These are phyloP conservation scores for Lentinula guzmanii DNA, from an alignment of 768 basidiomycete genomes.

Conservation along the genomic window DNA sequence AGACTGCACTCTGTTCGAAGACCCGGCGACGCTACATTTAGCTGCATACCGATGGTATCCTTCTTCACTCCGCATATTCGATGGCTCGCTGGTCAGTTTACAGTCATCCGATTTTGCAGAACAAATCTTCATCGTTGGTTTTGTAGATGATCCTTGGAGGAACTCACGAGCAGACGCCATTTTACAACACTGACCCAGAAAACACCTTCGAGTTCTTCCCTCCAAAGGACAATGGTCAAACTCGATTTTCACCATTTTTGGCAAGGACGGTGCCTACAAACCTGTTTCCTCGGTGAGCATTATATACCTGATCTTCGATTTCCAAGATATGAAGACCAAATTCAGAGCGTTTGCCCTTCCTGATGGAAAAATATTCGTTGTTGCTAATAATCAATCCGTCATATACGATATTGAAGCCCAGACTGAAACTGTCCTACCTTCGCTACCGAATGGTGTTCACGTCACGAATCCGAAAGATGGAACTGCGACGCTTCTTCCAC, in stretches of 20 bases:
- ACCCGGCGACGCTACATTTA: constrained; percentile 40
- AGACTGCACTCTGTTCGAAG: constrained; percentile 28
- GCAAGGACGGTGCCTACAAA: constrained; percentile 47
- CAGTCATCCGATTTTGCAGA: constrained; percentile 26
- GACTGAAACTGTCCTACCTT: constrained; percentile 25
- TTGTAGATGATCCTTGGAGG: constrained; percentile 30
- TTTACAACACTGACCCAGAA: constrained; percentile 20
- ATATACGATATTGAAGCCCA: constrained; percentile 29
- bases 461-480: constrained; percentile 48
- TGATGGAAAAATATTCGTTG: constrained; percentile 39
- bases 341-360: constrained; percentile 37
- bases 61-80: constrained; percentile 20
- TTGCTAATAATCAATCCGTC: constrained; percentile 28
- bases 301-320: background rate
- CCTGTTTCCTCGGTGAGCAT: constrained; percentile 37
- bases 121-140: constrained; percentile 5
- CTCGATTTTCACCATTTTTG: constrained; percentile 45
- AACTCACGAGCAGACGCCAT: constrained; percentile 27
- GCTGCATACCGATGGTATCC: constrained; percentile 42
- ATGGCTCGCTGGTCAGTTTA: constrained; percentile 34
- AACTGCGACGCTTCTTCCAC: constrained; percentile 35
- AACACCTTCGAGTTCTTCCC: constrained; percentile 52
- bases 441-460: constrained; percentile 38
- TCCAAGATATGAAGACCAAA: constrained; percentile 16
- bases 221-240: constrained; percentile 26